Conservation (phyloP, 495 filamentous ascomycete species). For the Xylaria cubensis region DNA sequence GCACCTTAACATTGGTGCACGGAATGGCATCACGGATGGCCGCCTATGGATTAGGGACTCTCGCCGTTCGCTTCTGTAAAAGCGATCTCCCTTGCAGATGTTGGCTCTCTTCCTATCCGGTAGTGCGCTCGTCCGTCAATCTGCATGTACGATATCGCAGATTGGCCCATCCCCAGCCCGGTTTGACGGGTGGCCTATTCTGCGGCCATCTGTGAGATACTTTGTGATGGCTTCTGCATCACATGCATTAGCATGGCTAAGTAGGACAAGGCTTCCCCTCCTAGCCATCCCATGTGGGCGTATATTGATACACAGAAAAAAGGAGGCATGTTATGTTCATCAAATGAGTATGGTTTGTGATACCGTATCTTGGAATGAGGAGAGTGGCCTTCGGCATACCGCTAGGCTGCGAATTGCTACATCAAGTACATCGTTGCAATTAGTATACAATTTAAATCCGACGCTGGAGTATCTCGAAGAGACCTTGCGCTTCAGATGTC, state of each 20-base stretch:
- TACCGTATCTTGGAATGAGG: constrained; percentile 36
- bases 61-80: constrained; percentile 9
- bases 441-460: constrained; percentile 30
- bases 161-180: constrained; percentile 21
- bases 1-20: neutral
- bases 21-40: neutral
- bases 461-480: constrained; percentile 24
- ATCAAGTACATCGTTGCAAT: constrained; percentile 26
- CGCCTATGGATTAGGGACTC: neutral
- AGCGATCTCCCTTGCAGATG: constrained; percentile 18
- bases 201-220: constrained; percentile 25
- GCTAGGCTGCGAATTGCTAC: constrained; percentile 20
- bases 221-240: constrained; percentile 21
- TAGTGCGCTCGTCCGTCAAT: constrained; percentile 7
- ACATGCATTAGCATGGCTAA: constrained; percentile 8
- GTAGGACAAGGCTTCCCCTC: neutral
- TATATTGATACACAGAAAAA: constrained; percentile 1
- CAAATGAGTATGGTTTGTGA: constrained; percentile 15
- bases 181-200: constrained; percentile 22
- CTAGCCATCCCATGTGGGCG: too few relatives aligned
- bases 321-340: neutral
- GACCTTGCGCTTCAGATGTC: neutral
- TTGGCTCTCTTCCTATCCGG: constrained; percentile 5
- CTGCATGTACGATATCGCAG: constrained; percentile 15
- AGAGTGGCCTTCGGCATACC: constrained; percentile 36